Conservation (phyloP, 148 eudicot genomes). For the Dianthus caryophyllus region DNA sequence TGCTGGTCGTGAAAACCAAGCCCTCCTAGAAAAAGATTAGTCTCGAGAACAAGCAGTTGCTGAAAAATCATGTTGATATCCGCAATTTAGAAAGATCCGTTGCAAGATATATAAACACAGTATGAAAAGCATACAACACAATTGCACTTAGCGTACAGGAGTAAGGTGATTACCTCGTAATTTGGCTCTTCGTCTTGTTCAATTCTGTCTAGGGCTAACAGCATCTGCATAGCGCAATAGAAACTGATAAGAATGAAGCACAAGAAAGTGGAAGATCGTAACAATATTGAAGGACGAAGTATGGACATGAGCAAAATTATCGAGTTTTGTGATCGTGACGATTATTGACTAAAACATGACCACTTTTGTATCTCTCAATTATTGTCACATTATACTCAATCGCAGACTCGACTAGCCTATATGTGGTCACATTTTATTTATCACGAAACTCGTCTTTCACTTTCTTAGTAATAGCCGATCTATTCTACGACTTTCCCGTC, state of each 20-base stretch:
- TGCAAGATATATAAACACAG: not conserved
- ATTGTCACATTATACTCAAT: no score
- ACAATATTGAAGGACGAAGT: not conserved
- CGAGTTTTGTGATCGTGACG: no score
- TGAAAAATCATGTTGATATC: slow-evolving; percentile 27
- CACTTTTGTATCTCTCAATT: no score
- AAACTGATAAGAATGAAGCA: not conserved
- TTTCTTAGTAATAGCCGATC: no score
- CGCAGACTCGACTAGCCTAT: no score
- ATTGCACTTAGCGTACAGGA: not conserved
- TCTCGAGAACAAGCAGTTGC: slow-evolving; percentile 76
- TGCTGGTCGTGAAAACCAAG: slow-evolving; percentile 80
- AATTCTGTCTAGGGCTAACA: slow-evolving; percentile 75
- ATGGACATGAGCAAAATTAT: slow-evolving; percentile 1
- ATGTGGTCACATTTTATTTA: no score
- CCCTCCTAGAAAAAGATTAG: slow-evolving; percentile 68
- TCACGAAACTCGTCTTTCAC: no score
- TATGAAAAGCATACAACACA: no score
- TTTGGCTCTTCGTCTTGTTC: slow-evolving; percentile 75
- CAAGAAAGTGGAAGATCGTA: not conserved
- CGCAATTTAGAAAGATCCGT: not conserved
- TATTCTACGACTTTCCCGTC: no score
- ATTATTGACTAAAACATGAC: no score
- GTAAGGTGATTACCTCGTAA: slow-evolving; percentile 54
- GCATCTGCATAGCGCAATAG: slow-evolving; percentile 39